A percentile compares a stretch with the other conserved stretches of the same genome.
These are phyloP conservation scores for Tubosaeta sp. DNA, from an alignment of 768 basidiomycete species.

Conservation along the genomic window DNA sequence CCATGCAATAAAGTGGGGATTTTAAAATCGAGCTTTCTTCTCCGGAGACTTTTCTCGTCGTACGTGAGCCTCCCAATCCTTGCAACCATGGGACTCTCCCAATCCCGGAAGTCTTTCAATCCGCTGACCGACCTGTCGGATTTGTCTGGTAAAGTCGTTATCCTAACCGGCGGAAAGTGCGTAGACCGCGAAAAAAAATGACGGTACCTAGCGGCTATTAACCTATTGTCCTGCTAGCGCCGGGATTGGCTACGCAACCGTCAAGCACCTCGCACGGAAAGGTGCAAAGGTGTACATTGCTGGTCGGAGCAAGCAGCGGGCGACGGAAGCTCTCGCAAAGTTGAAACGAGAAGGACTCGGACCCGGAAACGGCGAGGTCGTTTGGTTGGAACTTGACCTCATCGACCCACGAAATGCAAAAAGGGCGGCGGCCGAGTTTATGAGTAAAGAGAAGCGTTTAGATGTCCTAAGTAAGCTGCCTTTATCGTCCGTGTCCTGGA, in stretches of 20 bases:
- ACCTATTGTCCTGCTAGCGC: slow-evolving; percentile 24
- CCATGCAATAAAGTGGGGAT: no score
- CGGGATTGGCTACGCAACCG: slow-evolving; percentile 49
- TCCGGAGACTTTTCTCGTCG: background rate
- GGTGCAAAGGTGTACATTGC: slow-evolving; percentile 62
- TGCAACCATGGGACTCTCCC: slow-evolving; percentile 16
- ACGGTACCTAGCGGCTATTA: background rate
- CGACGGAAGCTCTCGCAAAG: slow-evolving; percentile 43
- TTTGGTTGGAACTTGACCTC: slow-evolving; percentile 52
- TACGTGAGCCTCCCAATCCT: background rate
- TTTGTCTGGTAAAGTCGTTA: slow-evolving; percentile 37
- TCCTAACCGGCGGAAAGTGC: slow-evolving; percentile 59
- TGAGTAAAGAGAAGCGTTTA: slow-evolving; percentile 46
- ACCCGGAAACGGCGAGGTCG: slow-evolving; percentile 42
- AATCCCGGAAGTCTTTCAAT: slow-evolving; percentile 25
- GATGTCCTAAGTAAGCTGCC: slow-evolving; percentile 46
- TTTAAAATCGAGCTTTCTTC: background rate
- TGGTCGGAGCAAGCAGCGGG: slow-evolving; percentile 44
- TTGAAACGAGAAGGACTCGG: slow-evolving; percentile 42
- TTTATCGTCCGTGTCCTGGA: background rate
- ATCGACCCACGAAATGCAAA: slow-evolving; percentile 45
- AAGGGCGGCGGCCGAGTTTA: slow-evolving; percentile 44
- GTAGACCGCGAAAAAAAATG: background rate
- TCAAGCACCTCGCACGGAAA: slow-evolving; percentile 45
- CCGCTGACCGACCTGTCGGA: slow-evolving; percentile 37